phyloP scores from a whole-genome alignment of 768 basidiomycete species.

The Rubroboletus pulcherrimus region DNA sequence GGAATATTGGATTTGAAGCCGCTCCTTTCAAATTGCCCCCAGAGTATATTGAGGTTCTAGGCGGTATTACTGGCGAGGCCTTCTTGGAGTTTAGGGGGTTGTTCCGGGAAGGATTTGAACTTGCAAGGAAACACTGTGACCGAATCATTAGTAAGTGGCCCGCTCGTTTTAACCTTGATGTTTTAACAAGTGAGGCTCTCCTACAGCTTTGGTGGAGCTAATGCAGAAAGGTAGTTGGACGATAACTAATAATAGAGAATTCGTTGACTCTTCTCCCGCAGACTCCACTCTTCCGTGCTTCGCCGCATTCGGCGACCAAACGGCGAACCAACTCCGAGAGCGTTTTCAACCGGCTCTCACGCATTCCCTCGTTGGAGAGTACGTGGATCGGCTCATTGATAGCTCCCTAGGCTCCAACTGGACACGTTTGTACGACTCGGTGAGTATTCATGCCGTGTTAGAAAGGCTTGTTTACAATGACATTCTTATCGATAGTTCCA shows the following conservation, averaged over 20 bases:
- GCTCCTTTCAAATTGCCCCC: slow-evolving; percentile 95
- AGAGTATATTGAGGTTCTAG: slow-evolving; percentile 95
- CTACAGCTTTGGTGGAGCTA: slow-evolving; percentile 78
- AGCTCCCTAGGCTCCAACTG: slow-evolving; percentile 89
- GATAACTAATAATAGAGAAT: background rate
- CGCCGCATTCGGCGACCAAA: slow-evolving; percentile 84
- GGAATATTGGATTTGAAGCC: slow-evolving; percentile 98
- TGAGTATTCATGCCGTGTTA: slow-evolving; percentile 34
- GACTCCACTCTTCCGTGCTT: slow-evolving; percentile 93
- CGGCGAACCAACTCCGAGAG: slow-evolving; percentile 81
- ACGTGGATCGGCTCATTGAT: slow-evolving; percentile 88
- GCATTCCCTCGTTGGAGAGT: slow-evolving; percentile 76
- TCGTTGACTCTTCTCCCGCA: slow-evolving; percentile 25
- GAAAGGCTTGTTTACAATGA: background rate
- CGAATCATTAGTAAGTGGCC: slow-evolving; percentile 77
- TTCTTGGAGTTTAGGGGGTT: slow-evolving; percentile 82
- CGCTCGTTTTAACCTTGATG: background rate
- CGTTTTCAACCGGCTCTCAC: slow-evolving; percentile 92
- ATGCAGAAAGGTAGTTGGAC: slow-evolving; percentile 84
- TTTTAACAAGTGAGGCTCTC: slow-evolving; percentile 1
- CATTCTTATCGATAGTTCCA: slow-evolving; percentile 57
- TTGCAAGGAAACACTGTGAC: slow-evolving; percentile 93
- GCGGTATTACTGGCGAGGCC: slow-evolving; percentile 71
- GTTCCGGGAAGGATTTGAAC: slow-evolving; percentile 92
- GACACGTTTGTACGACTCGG: slow-evolving; percentile 95